Evolutionary conservation across 139 green algal species (phyloP).

Genomic region (Chlorella sp.): DNA sequence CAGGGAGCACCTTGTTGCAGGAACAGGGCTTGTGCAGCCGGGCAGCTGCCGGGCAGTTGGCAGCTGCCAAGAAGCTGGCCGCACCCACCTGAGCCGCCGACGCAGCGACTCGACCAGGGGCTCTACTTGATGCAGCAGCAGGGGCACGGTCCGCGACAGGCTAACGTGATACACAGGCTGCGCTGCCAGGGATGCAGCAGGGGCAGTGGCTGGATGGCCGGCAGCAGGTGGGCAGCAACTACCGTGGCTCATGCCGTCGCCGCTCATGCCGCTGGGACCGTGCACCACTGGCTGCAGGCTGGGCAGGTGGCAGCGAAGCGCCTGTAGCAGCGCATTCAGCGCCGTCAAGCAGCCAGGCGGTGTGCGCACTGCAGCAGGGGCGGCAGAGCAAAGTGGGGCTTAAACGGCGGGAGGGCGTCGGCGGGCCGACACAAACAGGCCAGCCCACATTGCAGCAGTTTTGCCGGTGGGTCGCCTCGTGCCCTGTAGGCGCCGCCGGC

Average conservation of each 20-base stretch:
- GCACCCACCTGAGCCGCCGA: neutral
- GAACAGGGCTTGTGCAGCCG: too few relatives aligned
- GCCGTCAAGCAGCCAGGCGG: neutral
- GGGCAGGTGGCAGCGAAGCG: neutral
- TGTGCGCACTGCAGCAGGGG: neutral
- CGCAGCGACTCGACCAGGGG: slow-evolving; percentile 20
- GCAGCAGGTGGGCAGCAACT: neutral
- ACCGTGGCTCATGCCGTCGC: neutral
- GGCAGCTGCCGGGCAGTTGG: neutral
- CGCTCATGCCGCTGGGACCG: neutral
- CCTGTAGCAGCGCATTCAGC: neutral
- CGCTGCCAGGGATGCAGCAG: neutral
- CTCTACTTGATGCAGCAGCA: slow-evolving; percentile 33
- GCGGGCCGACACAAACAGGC: too few relatives aligned
- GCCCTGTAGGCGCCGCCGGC: too few relatives aligned
- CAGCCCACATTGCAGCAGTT: too few relatives aligned
- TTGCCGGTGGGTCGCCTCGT: too few relatives aligned
- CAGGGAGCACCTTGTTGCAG: too few relatives aligned
- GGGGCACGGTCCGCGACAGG: slow-evolving; percentile 36
- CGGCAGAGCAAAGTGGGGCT: neutral
- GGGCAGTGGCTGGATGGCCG: neutral
- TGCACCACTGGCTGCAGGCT: slow-evolving; percentile 4
- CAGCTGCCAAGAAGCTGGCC: neutral
- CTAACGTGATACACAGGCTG: slow-evolving; percentile 46
- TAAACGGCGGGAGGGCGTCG: too few relatives aligned